These are phyloP conservation scores for Jamesozyma jinghongensis DNA, from an alignment of 805 yeast species.

Conservation along the genomic window DNA sequence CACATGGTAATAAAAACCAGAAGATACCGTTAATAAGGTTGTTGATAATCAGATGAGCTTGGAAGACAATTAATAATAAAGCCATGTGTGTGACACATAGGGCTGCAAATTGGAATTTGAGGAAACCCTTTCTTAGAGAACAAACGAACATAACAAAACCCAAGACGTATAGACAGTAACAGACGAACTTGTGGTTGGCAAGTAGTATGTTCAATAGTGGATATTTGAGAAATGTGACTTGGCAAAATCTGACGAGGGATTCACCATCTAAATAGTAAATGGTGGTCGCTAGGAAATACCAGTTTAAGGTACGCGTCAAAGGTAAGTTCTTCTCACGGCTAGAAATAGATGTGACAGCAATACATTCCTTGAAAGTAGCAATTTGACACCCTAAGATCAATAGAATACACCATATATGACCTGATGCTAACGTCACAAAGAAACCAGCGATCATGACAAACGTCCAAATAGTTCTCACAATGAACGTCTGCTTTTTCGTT, in stretches of 20 bases:
- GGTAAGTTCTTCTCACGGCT: constrained; percentile 77
- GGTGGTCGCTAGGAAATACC: constrained; percentile 87
- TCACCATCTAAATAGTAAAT: constrained; percentile 86
- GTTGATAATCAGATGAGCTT: constrained; percentile 84
- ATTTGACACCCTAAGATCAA: constrained; percentile 68
- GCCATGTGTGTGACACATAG: constrained; percentile 93
- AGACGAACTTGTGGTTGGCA: constrained; percentile 71
- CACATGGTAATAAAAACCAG: constrained; percentile 91
- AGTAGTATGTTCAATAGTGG: constrained; percentile 47
- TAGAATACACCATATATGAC: constrained; percentile 73
- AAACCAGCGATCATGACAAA: constrained; percentile 78
- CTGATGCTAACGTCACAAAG: constrained; percentile 62
- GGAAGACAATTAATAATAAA: constrained; percentile 78
- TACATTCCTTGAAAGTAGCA: constrained; percentile 84
- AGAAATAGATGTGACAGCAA: constrained; percentile 71
- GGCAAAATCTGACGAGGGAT: constrained; percentile 61
- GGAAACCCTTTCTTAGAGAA: constrained; percentile 79
- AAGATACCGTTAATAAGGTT: constrained; percentile 84
- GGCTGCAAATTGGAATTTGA: constrained; percentile 89
- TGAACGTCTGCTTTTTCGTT: constrained; percentile 35
- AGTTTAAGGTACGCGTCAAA: constrained; percentile 71
- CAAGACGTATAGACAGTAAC: constrained; percentile 72
- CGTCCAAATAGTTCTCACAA: constrained; percentile 89
- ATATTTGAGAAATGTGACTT: constrained; percentile 31
- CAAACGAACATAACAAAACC: constrained; percentile 89